These are phyloP conservation scores for Tremella yokohamensis DNA, from an alignment of 768 basidiomycete species.

Conservation along the genomic window DNA sequence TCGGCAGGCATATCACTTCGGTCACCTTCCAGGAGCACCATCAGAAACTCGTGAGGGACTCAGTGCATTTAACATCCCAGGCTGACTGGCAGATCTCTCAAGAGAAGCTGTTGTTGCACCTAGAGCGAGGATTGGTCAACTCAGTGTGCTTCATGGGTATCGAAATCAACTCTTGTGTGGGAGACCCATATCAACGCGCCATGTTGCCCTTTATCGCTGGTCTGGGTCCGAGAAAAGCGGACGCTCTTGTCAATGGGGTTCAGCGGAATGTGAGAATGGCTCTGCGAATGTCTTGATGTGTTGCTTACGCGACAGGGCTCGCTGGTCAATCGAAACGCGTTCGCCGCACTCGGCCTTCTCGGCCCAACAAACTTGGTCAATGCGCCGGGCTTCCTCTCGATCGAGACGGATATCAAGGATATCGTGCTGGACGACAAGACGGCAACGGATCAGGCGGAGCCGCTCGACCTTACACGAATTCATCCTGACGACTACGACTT, in stretches of 20 bases:
- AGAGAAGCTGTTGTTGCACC: constrained; percentile 73
- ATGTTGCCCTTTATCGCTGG: constrained; percentile 88
- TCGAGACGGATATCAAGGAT: constrained; percentile 63
- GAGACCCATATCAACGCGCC: constrained; percentile 80
- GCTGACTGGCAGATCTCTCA: constrained; percentile 64
- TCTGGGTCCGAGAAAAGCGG: constrained; percentile 89
- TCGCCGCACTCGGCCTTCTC: constrained; percentile 73
- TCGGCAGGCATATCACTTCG: constrained; percentile 77
- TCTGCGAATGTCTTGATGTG: not conserved
- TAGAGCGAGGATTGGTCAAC: constrained; percentile 86
- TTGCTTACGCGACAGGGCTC: constrained; percentile 63
- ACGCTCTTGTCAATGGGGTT: constrained; percentile 70
- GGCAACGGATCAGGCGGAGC: constrained; percentile 72
- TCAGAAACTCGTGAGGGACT: constrained; percentile 71
- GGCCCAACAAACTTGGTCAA: constrained; percentile 88
- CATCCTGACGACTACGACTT: constrained; percentile 97
- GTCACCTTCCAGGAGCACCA: constrained; percentile 79
- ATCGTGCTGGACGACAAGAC: constrained; percentile 61
- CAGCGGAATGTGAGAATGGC: constrained; percentile 62
- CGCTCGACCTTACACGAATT: constrained; percentile 89
- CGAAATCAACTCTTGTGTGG: constrained; percentile 89
- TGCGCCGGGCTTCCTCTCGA: constrained; percentile 61
- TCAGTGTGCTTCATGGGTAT: constrained; percentile 88
- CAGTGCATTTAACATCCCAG: not conserved
- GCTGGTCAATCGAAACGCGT: constrained; percentile 81